Evolutionary conservation across 2,329 filamentous ascomycete species (phyloP).

Genomic region (Diaporthe capsici): DNA sequence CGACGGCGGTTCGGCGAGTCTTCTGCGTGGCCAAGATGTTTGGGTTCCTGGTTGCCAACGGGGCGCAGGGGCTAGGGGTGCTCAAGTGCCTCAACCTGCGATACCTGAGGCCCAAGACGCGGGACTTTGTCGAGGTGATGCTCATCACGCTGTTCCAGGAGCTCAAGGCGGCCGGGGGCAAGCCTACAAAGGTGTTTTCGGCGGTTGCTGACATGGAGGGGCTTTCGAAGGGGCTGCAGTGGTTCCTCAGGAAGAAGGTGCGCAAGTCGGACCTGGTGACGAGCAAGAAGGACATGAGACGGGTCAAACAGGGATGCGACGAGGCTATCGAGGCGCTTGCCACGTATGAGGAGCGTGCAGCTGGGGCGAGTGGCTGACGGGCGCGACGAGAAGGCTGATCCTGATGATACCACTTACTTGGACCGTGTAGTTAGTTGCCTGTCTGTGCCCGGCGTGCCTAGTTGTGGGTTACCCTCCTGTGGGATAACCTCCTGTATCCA

Average conservation of each 20-base stretch:
- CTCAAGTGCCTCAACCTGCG: constrained; percentile 83
- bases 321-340: constrained; percentile 56
- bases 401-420: background rate
- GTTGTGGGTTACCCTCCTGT: too few relatives aligned
- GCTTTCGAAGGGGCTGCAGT: constrained; percentile 81
- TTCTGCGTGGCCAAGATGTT: constrained; percentile 69
- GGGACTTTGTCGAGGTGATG: constrained; percentile 84
- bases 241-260: constrained; percentile 83
- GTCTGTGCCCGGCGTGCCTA: background rate
- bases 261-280: constrained; percentile 72
- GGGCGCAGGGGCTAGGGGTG: constrained; percentile 61
- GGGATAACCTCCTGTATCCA: too few relatives aligned
- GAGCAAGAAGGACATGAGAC: constrained; percentile 61
- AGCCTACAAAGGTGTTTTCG: constrained; percentile 76
- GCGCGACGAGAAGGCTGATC: too few relatives aligned
- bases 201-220: constrained; percentile 74
- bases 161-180: constrained; percentile 51
- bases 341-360: constrained; percentile 43
- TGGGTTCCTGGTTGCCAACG: constrained; percentile 63
- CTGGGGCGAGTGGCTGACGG: background rate
- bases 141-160: constrained; percentile 82
- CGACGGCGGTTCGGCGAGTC: constrained; percentile 64
- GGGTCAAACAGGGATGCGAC: constrained; percentile 65
- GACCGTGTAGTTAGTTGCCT: background rate
- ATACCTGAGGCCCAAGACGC: constrained; percentile 82